phyloP scores from a whole-genome alignment of 148 eudicot species.

The Cornus suecica region DNA sequence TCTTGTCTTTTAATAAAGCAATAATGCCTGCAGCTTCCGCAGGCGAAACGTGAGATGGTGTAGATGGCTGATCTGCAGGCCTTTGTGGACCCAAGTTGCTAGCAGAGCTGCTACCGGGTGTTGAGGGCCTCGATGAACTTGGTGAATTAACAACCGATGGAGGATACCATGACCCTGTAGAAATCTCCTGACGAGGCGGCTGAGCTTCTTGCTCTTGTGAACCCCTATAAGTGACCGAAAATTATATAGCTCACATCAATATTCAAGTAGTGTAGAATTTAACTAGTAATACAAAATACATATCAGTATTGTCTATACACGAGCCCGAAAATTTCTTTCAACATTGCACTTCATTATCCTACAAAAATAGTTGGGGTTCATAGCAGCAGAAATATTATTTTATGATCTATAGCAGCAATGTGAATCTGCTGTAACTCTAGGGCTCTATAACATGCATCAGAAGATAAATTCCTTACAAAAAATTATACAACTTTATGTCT shows the following conservation, averaged over 20 bases:
- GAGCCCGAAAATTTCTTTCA: too few species aligned
- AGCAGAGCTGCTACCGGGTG: constrained; percentile 49
- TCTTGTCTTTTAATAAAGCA: constrained; percentile 62
- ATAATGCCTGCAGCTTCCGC: constrained; percentile 88
- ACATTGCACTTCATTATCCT: too few species aligned
- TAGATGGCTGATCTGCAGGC: constrained; percentile 50
- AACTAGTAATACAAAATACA: neutral
- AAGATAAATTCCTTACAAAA: too few species aligned
- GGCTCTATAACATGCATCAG: too few species aligned
- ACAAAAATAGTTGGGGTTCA: too few species aligned
- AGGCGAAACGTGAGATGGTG: constrained; percentile 77
- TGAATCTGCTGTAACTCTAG: too few species aligned
- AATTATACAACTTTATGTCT: too few species aligned
- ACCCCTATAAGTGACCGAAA: constrained; percentile 47
- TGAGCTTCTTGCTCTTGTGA: constrained; percentile 80
- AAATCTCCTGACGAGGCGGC: constrained; percentile 53
- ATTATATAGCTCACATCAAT: neutral
- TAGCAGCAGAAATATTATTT: too few species aligned
- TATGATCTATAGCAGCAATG: too few species aligned
- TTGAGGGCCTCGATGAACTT: constrained; percentile 65
- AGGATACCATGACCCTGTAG: constrained; percentile 78
- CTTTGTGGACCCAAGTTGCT: constrained; percentile 11
- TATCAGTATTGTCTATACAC: too few species aligned
- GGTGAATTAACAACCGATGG: constrained; percentile 56
- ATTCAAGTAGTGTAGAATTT: neutral